Evolutionary conservation across 257 asterid species (phyloP).

Genomic region (Solanum ossicruentum): DNA sequence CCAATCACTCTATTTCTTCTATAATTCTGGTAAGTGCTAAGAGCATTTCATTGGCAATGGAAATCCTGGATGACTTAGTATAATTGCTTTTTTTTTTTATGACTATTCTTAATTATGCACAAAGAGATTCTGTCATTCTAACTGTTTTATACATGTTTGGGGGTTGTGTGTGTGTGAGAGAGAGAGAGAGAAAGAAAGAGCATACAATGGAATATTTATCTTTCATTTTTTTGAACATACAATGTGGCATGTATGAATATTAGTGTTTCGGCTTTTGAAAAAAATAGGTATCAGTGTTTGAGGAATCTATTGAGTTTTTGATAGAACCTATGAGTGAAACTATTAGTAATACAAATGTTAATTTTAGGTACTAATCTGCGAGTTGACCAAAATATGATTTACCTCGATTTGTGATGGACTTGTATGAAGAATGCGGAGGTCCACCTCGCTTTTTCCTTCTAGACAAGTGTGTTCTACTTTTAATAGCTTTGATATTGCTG

Average conservation of each 20-base stretch:
- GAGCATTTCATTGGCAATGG: background rate
- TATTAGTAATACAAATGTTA: too few relatives aligned
- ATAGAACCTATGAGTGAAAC: background rate
- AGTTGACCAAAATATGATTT: constrained; percentile 50
- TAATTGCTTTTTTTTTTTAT: background rate
- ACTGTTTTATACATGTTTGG: background rate
- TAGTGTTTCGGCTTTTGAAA: background rate
- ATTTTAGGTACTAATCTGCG: constrained; percentile 53
- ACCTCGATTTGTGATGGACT: constrained; percentile 92
- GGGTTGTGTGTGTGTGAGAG: background rate
- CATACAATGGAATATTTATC: background rate
- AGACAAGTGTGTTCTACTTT: constrained; percentile 59
- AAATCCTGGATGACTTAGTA: background rate
- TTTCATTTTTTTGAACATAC: background rate
- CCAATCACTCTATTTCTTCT: constrained; percentile 67
- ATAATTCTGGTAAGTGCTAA: constrained; percentile 45
- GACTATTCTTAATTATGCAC: background rate
- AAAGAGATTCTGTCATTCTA: background rate
- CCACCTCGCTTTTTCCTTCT: constrained; percentile 94
- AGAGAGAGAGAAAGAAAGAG: background rate
- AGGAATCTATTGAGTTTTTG: background rate
- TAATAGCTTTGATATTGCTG: constrained; percentile 63
- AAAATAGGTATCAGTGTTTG: background rate
- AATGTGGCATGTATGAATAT: background rate
- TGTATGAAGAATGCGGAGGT: constrained; percentile 93